A percentile compares a stretch with the other conserved stretches of the same genome.
Evolutionary conservation across 1,139 yeast genomes (phyloP).

Genomic region (Debaryomycetaceae sp.): DNA sequence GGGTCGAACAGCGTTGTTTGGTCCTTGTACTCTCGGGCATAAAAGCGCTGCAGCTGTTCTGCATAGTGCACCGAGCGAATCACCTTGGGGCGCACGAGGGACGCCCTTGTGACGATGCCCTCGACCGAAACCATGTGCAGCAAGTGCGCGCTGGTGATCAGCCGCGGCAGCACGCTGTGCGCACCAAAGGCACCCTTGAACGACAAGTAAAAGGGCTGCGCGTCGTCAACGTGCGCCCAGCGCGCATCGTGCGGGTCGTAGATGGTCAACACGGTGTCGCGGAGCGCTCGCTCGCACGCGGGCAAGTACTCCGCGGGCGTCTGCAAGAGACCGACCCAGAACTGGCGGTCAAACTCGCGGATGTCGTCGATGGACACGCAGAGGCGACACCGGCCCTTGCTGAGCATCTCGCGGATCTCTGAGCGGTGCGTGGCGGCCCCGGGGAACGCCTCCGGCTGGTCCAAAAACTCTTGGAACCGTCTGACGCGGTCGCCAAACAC

Average conservation of each 20-base stretch:
- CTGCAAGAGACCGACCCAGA: constrained; percentile 74
- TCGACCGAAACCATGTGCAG: constrained; percentile 85
- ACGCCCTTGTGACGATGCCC: constrained; percentile 93
- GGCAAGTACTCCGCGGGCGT: constrained; percentile 85
- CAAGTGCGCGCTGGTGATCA: constrained; percentile 70
- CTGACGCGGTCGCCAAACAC: constrained; percentile 78
- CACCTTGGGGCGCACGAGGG: constrained; percentile 88
- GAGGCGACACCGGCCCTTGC: constrained; percentile 62
- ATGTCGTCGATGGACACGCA: constrained; percentile 80
- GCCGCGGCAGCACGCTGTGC: constrained; percentile 83
- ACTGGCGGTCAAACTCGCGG: constrained; percentile 73
- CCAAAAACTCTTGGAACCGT: constrained; percentile 84
- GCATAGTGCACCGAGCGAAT: constrained; percentile 92
- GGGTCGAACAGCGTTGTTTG: constrained; percentile 91
- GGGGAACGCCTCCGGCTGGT: constrained; percentile 29
- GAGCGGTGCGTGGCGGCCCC: constrained; percentile 53
- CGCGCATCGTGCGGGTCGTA: constrained; percentile 54
- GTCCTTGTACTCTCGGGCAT: constrained; percentile 89
- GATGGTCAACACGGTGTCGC: constrained; percentile 72
- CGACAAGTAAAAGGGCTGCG: constrained; percentile 69
- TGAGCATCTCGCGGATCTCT: constrained; percentile 67
- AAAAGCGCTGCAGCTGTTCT: constrained; percentile 76
- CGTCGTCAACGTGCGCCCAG: constrained; percentile 49
- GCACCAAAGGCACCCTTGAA: constrained; percentile 92
- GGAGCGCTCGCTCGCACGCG: constrained; percentile 82